Percentiles rank a stretch among this genome's conserved stretches.
These are phyloP conservation scores for Brassica incana DNA, from an alignment of 345 rosid species.

Conservation along the genomic window DNA sequence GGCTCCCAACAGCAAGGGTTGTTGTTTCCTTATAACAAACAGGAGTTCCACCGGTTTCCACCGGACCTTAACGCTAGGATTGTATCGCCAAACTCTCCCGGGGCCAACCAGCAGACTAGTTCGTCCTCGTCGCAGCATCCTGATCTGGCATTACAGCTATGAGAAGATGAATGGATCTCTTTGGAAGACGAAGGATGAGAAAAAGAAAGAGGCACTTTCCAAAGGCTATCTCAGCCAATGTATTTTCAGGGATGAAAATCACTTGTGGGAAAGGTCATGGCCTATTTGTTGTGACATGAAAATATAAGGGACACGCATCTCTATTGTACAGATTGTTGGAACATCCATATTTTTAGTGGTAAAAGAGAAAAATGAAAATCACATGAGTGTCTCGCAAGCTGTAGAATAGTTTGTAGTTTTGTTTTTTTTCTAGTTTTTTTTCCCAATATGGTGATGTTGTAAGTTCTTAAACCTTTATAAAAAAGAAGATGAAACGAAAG, in stretches of 20 bases:
- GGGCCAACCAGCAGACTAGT: slow-evolving; percentile 57
- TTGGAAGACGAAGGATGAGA: slow-evolving; percentile 10
- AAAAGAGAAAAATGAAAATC: slow-evolving; percentile 9
- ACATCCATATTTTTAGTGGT: slow-evolving; percentile 32
- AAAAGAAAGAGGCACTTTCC: slow-evolving; percentile 24
- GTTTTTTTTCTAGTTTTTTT: not conserved
- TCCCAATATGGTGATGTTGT: not conserved
- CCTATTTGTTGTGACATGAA: slow-evolving; percentile 34
- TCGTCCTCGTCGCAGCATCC: slow-evolving; percentile 79
- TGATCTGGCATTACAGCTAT: slow-evolving; percentile 88
- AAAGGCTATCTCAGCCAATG: slow-evolving; percentile 36
- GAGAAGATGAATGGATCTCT: slow-evolving; percentile 44
- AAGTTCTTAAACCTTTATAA: not conserved
- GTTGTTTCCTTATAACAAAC: slow-evolving; percentile 42
- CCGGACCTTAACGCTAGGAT: slow-evolving; percentile 69
- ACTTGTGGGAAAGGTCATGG: slow-evolving; percentile 26
- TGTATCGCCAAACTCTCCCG: slow-evolving; percentile 61
- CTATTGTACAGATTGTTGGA: slow-evolving; percentile 42
- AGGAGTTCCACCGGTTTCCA: slow-evolving; percentile 49
- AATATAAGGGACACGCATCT: slow-evolving; percentile 33
- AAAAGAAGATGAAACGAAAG: not conserved
- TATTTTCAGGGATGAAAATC: slow-evolving; percentile 28
- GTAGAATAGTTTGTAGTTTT: slow-evolving; percentile 26
- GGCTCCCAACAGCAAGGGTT: slow-evolving; percentile 32
- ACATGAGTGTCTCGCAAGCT: slow-evolving; percentile 27